Conservation (phyloP, 352 stramenopile genomes). For the Phytophthora sp. region DNA sequence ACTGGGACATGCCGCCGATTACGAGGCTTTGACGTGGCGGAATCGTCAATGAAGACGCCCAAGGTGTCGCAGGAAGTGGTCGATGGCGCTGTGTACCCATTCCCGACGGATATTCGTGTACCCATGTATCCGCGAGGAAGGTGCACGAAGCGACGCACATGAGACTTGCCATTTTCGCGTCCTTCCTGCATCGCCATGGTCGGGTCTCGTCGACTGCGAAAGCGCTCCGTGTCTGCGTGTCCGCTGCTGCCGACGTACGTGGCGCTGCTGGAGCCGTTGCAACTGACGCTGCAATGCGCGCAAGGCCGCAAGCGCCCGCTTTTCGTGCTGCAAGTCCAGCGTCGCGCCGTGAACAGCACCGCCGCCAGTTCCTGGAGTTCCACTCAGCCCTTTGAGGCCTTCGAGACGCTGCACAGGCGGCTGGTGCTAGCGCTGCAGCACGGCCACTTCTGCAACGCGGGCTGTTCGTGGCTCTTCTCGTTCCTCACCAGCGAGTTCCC, state of each 20-base stretch:
- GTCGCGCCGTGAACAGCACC: not conserved
- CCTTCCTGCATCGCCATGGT: slow-evolving; percentile 8
- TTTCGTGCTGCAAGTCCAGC: slow-evolving; percentile 34
- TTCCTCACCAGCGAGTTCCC: slow-evolving; percentile 37
- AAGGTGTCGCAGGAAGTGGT: not conserved
- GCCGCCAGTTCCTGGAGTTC: slow-evolving; percentile 17
- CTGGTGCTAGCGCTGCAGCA: slow-evolving; percentile 31
- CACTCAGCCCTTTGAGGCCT: slow-evolving; percentile 29
- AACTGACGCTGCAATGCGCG: slow-evolving; percentile 20
- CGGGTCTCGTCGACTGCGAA: slow-evolving; percentile 24
- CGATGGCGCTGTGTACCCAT: not conserved
- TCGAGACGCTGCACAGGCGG: slow-evolving; percentile 24
- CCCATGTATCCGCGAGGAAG: slow-evolving; percentile 13
- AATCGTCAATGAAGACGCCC: not conserved
- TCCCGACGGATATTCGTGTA: slow-evolving; percentile 16
- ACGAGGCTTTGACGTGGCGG: too few relatives aligned
- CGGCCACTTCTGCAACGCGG: slow-evolving; percentile 39
- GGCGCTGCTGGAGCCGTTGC: slow-evolving; percentile 28
- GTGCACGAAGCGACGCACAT: not conserved
- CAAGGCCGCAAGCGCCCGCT: slow-evolving; percentile 9
- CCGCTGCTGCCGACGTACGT: slow-evolving; percentile 30
- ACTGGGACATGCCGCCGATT: too few relatives aligned
- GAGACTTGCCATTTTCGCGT: not conserved
- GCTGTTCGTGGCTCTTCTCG: slow-evolving; percentile 36
- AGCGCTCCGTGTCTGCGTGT: slow-evolving; percentile 6